Evolutionary conservation across 352 stramenopile genomes (phyloP).

Genomic region (Phytophthora constricta): DNA sequence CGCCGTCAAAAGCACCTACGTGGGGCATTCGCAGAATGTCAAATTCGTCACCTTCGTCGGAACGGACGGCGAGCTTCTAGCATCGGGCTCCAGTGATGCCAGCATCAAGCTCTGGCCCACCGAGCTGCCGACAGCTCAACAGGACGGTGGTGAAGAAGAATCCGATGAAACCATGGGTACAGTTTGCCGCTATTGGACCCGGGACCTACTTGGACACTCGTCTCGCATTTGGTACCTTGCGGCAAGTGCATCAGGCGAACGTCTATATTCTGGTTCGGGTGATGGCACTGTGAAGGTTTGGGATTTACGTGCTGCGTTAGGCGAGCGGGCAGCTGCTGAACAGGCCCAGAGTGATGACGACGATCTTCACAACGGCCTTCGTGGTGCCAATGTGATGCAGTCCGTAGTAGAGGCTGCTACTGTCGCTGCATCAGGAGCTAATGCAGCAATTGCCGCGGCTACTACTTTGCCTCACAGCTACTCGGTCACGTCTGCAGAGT

Average conservation of each 20-base stretch:
- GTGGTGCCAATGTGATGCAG: slow-evolving; percentile 41
- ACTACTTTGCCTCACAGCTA: slow-evolving; percentile 42
- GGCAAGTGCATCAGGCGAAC: slow-evolving; percentile 64
- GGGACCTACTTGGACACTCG: slow-evolving; percentile 77
- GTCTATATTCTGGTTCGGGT: slow-evolving; percentile 79
- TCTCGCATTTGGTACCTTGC: slow-evolving; percentile 88
- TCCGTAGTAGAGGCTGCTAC: slow-evolving; percentile 27
- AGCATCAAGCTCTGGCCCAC: slow-evolving; percentile 89
- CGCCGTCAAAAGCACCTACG: slow-evolving; percentile 86
- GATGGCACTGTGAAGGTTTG: slow-evolving; percentile 89
- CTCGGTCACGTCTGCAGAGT: slow-evolving; percentile 53
- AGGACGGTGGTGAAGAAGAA: slow-evolving; percentile 35
- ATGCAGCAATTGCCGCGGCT: slow-evolving; percentile 26
- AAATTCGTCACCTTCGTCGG: slow-evolving; percentile 91
- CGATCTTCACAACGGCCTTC: slow-evolving; percentile 37
- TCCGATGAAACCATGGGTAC: slow-evolving; percentile 38
- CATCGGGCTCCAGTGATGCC: slow-evolving; percentile 86
- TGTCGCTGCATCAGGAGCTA: slow-evolving; percentile 22
- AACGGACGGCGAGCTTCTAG: slow-evolving; percentile 82
- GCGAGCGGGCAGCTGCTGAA: slow-evolving; percentile 46
- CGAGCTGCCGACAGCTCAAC: slow-evolving; percentile 44
- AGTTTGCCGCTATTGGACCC: slow-evolving; percentile 59
- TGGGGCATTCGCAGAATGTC: slow-evolving; percentile 87
- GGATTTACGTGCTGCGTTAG: slow-evolving; percentile 72
- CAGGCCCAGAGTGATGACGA: slow-evolving; percentile 44